Evolutionary conservation across 2,329 filamentous ascomycete genomes (phyloP), one percentile per base, ranked within the genome.

Genomic region (Stachybotrys chlorohalonatus): DNA sequence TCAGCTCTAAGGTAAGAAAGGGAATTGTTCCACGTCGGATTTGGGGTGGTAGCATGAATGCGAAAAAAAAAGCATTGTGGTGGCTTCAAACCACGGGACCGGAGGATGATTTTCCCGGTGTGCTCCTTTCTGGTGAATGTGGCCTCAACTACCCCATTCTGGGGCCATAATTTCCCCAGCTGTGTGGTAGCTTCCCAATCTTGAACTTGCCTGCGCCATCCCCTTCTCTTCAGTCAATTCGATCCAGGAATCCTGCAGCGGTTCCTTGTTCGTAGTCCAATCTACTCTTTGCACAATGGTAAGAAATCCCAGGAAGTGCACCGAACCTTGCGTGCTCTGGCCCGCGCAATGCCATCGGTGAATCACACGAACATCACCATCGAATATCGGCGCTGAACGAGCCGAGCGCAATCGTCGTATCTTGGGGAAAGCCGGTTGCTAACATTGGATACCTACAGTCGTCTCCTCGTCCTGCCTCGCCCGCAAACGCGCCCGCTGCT

Each of bases 401-500:
- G 13, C 13, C 36, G 36, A 42, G 36, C 36, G 36, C 36, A 24
- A 42, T 42, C 36, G 13, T 42, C 9, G 9, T 42, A 9, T 42
- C 8, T 42, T 42, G 9, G 46, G 17, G 11, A 47, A 8, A 11
- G 6, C 8, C 16, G 4, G 16, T 11, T 47, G 46, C 36, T 36
- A n/a, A 31, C 48, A 42, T 31, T 45, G 31, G 24, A 24, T 16
- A 17, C 36, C 36, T n/a, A 24, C 61, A 83, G 80, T 82, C 81
- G 70, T 83, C 81, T 60, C 79, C 81, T 57, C 79, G 81, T 60
- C 69, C 83, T 54, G 76, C 82, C 52, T 86, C 85, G 51, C 84
- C 84, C 57, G 74, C 72, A 59, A 78, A 76, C 68, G 75, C 76
- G 59, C 75, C 78, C 57, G 78, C 80, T 62, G 78, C 79, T 62